Evolutionary conservation across 176 grass and related monocot species (phyloP).

Genomic region (Luzula sylvatica): DNA sequence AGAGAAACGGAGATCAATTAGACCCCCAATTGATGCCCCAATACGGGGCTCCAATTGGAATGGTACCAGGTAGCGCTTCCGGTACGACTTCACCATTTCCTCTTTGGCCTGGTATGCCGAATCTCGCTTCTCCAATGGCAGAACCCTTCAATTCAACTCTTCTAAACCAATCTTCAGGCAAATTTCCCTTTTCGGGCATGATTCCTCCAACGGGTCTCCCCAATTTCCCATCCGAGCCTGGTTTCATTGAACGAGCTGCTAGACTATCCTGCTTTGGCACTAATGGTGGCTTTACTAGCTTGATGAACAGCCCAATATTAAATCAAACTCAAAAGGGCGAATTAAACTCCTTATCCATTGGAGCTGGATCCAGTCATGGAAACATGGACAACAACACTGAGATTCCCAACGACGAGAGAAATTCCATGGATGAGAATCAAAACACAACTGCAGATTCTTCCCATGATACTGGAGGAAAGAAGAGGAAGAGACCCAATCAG

Average conservation of each 20-base stretch:
- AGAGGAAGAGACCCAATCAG: constrained; percentile 56
- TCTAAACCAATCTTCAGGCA: constrained; percentile 18
- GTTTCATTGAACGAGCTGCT: constrained; percentile 69
- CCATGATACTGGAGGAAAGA: constrained; percentile 52
- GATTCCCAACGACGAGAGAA: constrained; percentile 31
- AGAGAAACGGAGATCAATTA: constrained; percentile 19
- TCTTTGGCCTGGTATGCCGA: constrained; percentile 14
- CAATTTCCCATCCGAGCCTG: constrained; percentile 63
- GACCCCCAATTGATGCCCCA: constrained; percentile 18
- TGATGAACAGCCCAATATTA: constrained; percentile 10
- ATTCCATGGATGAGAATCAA: constrained; percentile 30
- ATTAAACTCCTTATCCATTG: constrained; percentile 15
- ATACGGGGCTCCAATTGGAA: constrained; percentile 13
- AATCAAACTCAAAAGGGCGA: constrained; percentile 15
- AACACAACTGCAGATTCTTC: constrained; percentile 48
- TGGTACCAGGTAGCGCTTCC: constrained; percentile 10
- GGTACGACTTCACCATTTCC: constrained; percentile 11
- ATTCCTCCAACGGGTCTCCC: constrained; percentile 28
- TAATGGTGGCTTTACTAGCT: constrained; percentile 16
- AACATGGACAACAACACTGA: constrained; percentile 15
- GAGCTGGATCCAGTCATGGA: constrained; percentile 20
- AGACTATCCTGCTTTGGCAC: constrained; percentile 58
- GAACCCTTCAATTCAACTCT: constrained; percentile 19
- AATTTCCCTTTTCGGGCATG: constrained; percentile 28
- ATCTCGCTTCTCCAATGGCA: constrained; percentile 8